Conservation (phyloP, 805 yeast genomes). For the Candida ficus region DNA sequence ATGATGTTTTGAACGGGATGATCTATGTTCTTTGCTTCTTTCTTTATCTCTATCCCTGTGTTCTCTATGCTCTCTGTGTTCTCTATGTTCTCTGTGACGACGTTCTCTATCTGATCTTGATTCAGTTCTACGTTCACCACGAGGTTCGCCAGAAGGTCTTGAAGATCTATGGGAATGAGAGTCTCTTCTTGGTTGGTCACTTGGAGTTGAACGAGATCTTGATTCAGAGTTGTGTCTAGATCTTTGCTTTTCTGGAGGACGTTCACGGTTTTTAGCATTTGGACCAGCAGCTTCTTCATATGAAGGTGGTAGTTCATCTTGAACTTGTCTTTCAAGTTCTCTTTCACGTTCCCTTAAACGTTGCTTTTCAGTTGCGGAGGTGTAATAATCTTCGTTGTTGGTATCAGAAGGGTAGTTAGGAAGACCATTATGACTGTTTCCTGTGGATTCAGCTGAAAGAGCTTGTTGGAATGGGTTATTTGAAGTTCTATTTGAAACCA, state of each 20-base stretch:
- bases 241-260: constrained; percentile 47
- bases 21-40: constrained; percentile 10
- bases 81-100: constrained; percentile 12
- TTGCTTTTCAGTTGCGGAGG: constrained; percentile 20
- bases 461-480: constrained; percentile 54
- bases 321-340: constrained; percentile 13
- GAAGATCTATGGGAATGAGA: constrained; percentile 2
- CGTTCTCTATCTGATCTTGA: constrained; percentile 6
- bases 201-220: constrained; percentile 11
- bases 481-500: constrained; percentile 24
- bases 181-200: constrained; percentile 2
- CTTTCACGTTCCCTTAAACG: constrained; percentile 17
- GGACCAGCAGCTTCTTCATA: constrained; percentile 66
- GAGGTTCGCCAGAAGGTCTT: constrained; percentile 1
- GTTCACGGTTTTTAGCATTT: constrained; percentile 35
- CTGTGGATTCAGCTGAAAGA: constrained; percentile 33
- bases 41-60: constrained; percentile 16
- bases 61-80: constrained; percentile 15
- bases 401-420: constrained; percentile 29
- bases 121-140: constrained; percentile 6
- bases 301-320: constrained; percentile 40
- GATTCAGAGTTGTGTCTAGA: constrained; percentile 21
- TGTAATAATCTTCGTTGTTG: constrained; percentile 27
- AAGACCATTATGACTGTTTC: constrained; percentile 22
- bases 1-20: constrained; percentile 12